phyloP scores from a whole-genome alignment of 2,329 filamentous ascomycete species.

The Aspergillus oerlinghausenensis region DNA sequence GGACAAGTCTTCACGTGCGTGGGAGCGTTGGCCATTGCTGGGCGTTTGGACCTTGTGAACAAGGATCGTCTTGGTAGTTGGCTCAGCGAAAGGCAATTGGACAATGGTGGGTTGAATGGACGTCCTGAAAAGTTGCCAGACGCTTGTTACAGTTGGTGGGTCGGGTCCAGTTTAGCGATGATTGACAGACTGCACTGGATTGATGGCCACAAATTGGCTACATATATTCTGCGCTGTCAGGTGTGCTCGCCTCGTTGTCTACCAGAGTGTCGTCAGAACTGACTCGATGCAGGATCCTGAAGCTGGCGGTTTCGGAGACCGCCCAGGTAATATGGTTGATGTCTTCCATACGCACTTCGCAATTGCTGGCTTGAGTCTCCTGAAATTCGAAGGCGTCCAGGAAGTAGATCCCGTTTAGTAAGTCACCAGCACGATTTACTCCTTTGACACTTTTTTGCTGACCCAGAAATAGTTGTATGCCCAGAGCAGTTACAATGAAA shows the following conservation, averaged over 20 bases:
- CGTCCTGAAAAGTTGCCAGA: slow-evolving; percentile 93
- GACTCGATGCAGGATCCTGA: slow-evolving; percentile 61
- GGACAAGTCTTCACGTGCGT: slow-evolving; percentile 96
- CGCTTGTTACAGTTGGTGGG: slow-evolving; percentile 99
- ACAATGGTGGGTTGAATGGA: slow-evolving; percentile 85
- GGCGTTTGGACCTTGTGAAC: slow-evolving; percentile 75
- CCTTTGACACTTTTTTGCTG: not conserved
- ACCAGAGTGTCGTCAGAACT: not conserved
- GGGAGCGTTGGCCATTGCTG: slow-evolving; percentile 77
- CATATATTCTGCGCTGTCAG: slow-evolving; percentile 84
- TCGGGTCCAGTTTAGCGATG: slow-evolving; percentile 85
- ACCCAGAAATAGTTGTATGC: slow-evolving; percentile 57
- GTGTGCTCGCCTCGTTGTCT: slow-evolving; percentile 30
- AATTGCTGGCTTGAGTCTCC: slow-evolving; percentile 77
- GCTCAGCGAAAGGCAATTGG: slow-evolving; percentile 88
- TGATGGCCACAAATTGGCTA: slow-evolving; percentile 70
- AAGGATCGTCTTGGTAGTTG: slow-evolving; percentile 77
- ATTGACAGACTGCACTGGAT: slow-evolving; percentile 89
- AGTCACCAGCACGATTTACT: slow-evolving; percentile 24
- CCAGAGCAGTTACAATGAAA: slow-evolving; percentile 60
- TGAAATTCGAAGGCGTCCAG: slow-evolving; percentile 70
- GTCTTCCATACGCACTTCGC: slow-evolving; percentile 95
- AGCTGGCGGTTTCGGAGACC: slow-evolving; percentile 78
- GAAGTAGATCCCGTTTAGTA: slow-evolving; percentile 86
- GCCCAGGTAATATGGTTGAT: slow-evolving; percentile 91